phyloP scores from a whole-genome alignment of 805 yeast genomes.

The Metschnikowia kunwiensis region DNA sequence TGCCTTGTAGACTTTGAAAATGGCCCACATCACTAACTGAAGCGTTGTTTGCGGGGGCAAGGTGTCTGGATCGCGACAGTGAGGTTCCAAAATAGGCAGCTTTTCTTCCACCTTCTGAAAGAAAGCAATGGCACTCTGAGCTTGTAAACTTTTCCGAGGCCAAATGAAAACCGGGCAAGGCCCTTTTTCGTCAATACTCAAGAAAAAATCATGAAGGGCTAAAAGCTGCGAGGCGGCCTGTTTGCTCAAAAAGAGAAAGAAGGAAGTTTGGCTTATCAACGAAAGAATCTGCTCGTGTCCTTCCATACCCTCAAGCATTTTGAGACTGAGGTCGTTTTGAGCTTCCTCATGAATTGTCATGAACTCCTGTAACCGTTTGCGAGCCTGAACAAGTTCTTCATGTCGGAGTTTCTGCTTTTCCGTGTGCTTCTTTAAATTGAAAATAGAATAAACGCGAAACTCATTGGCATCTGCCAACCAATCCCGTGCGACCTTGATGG shows the following conservation, averaged over 20 bases:
- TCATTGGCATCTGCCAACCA: constrained; percentile 33
- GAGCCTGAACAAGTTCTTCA: constrained; percentile 14
- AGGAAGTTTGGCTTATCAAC: constrained; percentile 25
- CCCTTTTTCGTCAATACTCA: constrained; percentile 21
- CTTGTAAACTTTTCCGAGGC: not conserved
- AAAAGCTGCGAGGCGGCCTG: constrained; percentile 16
- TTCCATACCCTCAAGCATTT: constrained; percentile 4
- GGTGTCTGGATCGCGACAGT: constrained; percentile 29
- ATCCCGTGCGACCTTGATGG: constrained; percentile 16
- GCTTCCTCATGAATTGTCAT: constrained; percentile 8
- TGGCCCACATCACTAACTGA: constrained; percentile 20
- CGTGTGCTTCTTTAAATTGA: constrained; percentile 11
- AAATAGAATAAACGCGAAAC: constrained; percentile 21
- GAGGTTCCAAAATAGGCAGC: not conserved
- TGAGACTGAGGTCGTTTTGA: constrained; percentile 7
- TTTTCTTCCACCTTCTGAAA: constrained; percentile 7
- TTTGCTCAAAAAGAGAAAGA: constrained; percentile 22
- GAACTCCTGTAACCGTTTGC: constrained; percentile 9
- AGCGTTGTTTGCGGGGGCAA: constrained; percentile 22
- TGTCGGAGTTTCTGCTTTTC: constrained; percentile 18
- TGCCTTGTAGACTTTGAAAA: constrained; percentile 18
- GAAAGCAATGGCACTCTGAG: not conserved
- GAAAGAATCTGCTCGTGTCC: constrained; percentile 26
- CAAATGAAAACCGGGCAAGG: constrained; percentile 22
- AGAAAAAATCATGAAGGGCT: constrained; percentile 20